A percentile compares a stretch with the other conserved stretches of the same genome.
Conservation (phyloP, 176 grass and related monocot species). For the Avena insularis region DNA sequence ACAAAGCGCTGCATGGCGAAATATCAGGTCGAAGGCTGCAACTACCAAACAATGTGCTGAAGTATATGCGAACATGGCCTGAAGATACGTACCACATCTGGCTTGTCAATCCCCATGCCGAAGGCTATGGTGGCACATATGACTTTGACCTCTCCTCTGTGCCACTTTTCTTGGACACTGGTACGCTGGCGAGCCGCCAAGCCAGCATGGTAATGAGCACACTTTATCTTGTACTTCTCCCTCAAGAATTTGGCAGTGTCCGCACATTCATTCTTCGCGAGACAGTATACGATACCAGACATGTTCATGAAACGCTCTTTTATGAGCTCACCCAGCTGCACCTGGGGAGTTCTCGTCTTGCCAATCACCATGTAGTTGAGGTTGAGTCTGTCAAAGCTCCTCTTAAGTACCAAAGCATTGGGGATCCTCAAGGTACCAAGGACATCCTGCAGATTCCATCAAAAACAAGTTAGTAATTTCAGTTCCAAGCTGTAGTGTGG, state of each 20-base stretch:
- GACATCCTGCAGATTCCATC: constrained; percentile 66
- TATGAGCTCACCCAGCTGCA: constrained; percentile 76
- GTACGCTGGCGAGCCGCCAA: constrained; percentile 64
- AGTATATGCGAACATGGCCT: neutral
- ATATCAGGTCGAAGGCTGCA: constrained; percentile 29
- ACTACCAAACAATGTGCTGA: neutral
- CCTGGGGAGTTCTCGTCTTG: constrained; percentile 69
- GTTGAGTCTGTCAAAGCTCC: constrained; percentile 87
- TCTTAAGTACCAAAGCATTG: constrained; percentile 71
- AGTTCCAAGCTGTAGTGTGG: constrained; percentile 2
- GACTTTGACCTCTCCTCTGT: constrained; percentile 73
- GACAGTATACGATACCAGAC: constrained; percentile 86
- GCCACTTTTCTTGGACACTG: constrained; percentile 87
- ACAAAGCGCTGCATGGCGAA: constrained; percentile 68
- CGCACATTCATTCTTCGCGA: constrained; percentile 86
- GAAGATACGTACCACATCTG: constrained; percentile 72
- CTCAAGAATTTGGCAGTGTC: constrained; percentile 86
- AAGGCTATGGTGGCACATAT: constrained; percentile 95
- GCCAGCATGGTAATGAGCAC: constrained; percentile 83
- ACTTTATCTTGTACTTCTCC: constrained; percentile 80
- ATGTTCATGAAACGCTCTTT: constrained; percentile 75
- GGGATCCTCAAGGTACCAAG: constrained; percentile 65
- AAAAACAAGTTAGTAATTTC: neutral
- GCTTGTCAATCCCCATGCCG: constrained; percentile 97
- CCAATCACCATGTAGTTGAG: constrained; percentile 74